These are phyloP conservation scores for Arthrobotrys iridis DNA, from an alignment of 2,329 filamentous ascomycete species.

Conservation along the genomic window DNA sequence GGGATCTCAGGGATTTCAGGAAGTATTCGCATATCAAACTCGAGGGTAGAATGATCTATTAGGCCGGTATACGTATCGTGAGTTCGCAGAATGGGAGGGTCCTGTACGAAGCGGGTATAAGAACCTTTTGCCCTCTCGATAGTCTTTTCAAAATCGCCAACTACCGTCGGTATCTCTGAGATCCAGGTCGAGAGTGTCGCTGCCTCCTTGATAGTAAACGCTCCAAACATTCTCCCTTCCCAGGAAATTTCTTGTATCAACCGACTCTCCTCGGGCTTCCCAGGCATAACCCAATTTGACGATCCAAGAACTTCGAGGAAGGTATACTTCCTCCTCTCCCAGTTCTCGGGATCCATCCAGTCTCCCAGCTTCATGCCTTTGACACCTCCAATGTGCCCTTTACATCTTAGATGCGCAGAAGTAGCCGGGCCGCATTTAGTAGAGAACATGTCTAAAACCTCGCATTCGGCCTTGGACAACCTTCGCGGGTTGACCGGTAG, in stretches of 20 bases:
- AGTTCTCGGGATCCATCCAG: slow-evolving; percentile 62
- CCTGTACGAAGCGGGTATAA: slow-evolving; percentile 15
- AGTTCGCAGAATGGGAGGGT: slow-evolving; percentile 32
- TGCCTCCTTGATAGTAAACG: slow-evolving; percentile 64
- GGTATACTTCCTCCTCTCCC: slow-evolving; percentile 59
- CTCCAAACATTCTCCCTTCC: slow-evolving; percentile 66
- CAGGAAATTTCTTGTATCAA: slow-evolving; percentile 64
- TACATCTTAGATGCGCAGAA: slow-evolving; percentile 62
- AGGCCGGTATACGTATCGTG: slow-evolving; percentile 18
- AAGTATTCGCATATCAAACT: not conserved
- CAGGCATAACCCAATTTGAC: slow-evolving; percentile 63
- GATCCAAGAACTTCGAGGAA: slow-evolving; percentile 61
- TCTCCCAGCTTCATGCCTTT: slow-evolving; percentile 60
- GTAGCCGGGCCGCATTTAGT: slow-evolving; percentile 62
- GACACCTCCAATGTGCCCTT: slow-evolving; percentile 61
- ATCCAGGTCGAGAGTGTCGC: slow-evolving; percentile 62
- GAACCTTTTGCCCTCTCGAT: slow-evolving; percentile 17
- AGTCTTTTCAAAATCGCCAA: slow-evolving; percentile 13
- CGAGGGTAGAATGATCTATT: slow-evolving; percentile 3
- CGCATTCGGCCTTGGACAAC: not conserved
- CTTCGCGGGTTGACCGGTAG: slow-evolving; percentile 13
- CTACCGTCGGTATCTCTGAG: slow-evolving; percentile 58
- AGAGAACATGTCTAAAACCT: slow-evolving; percentile 58
- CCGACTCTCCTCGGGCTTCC: slow-evolving; percentile 62
- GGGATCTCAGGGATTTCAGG: slow-evolving; percentile 22